These are phyloP conservation scores for Amanita pallidorosea DNA, from an alignment of 768 basidiomycete genomes.

Conservation along the genomic window DNA sequence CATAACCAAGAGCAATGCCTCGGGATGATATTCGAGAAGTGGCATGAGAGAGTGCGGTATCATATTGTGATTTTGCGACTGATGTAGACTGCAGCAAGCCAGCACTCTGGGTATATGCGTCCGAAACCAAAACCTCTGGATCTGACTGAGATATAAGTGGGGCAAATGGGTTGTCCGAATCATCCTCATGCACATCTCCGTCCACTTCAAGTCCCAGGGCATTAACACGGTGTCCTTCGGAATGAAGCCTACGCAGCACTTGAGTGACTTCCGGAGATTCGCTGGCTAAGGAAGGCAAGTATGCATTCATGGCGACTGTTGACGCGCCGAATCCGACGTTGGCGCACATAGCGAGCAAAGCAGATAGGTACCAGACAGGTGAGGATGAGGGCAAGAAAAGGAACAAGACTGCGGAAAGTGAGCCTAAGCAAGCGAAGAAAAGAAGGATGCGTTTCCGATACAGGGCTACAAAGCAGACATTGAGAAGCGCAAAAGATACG, in stretches of 20 bases:
- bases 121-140: neutral
- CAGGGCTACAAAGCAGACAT: slow-evolving; percentile 24
- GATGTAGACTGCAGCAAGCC: neutral
- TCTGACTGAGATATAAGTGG: slow-evolving; percentile 26
- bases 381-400: slow-evolving; percentile 65
- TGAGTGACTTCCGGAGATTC: slow-evolving; percentile 48
- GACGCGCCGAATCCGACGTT: slow-evolving; percentile 85
- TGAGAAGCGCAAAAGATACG: slow-evolving; percentile 2
- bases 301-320: slow-evolving; percentile 84
- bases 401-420: slow-evolving; percentile 58
- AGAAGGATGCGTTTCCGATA: slow-evolving; percentile 75
- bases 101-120: slow-evolving; percentile 7
- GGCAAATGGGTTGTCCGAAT: slow-evolving; percentile 19
- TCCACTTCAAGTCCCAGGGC: slow-evolving; percentile 5
- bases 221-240: neutral
- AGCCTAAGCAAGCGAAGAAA: slow-evolving; percentile 62
- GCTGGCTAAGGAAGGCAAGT: slow-evolving; percentile 66
- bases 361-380: slow-evolving; percentile 55
- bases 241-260: slow-evolving; percentile 22
- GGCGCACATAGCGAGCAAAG: slow-evolving; percentile 62
- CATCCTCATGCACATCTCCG: slow-evolving; percentile 13
- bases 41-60: slow-evolving; percentile 50
- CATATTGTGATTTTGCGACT: slow-evolving; percentile 32
- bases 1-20: slow-evolving; percentile 82
- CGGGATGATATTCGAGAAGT: slow-evolving; percentile 77